phyloP scores from a whole-genome alignment of 495 filamentous ascomycete genomes.

The Cryomyces minteri region DNA sequence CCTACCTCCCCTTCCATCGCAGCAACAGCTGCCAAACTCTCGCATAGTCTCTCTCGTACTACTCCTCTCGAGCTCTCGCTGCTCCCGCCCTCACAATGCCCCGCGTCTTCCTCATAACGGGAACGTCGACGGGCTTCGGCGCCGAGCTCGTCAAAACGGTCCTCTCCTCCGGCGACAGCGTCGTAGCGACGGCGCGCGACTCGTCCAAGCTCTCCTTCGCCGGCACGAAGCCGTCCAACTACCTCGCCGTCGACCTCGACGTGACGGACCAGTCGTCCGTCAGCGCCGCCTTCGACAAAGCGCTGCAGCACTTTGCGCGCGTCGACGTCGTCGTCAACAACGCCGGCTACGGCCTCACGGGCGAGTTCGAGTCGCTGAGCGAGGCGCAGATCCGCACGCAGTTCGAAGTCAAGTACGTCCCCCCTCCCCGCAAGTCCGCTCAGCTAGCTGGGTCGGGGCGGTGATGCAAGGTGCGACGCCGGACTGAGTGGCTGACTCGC shows the following conservation, averaged over 20 bases:
- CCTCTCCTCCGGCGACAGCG: slow-evolving; percentile 16
- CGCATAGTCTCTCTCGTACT: too few relatives aligned
- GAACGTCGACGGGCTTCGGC: slow-evolving; percentile 20
- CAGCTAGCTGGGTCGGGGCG: too few relatives aligned
- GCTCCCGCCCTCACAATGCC: slow-evolving; percentile 1
- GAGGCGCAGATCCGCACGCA: slow-evolving; percentile 18
- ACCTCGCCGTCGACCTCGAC: slow-evolving; percentile 16
- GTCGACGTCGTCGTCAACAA: slow-evolving; percentile 23
- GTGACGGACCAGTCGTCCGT: slow-evolving; percentile 14
- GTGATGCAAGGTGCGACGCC: too few relatives aligned
- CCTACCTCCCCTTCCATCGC: background rate
- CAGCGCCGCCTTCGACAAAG: slow-evolving; percentile 15
- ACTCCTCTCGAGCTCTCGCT: background rate
- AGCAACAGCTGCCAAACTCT: too few relatives aligned
- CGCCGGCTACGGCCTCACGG: slow-evolving; percentile 17
- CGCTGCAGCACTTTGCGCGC: slow-evolving; percentile 16
- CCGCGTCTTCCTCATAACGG: slow-evolving; percentile 21
- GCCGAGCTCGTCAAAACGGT: slow-evolving; percentile 15
- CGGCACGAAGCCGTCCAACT: slow-evolving; percentile 6
- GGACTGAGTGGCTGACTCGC: too few relatives aligned
- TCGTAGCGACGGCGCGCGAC: slow-evolving; percentile 21
- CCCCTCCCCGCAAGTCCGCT: too few relatives aligned
- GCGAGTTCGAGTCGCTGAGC: slow-evolving; percentile 17
- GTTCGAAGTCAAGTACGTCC: slow-evolving; percentile 16
- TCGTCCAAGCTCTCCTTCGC: slow-evolving; percentile 11